Conservation (phyloP, 169 alveolate species). For the Neospora caninum region DNA sequence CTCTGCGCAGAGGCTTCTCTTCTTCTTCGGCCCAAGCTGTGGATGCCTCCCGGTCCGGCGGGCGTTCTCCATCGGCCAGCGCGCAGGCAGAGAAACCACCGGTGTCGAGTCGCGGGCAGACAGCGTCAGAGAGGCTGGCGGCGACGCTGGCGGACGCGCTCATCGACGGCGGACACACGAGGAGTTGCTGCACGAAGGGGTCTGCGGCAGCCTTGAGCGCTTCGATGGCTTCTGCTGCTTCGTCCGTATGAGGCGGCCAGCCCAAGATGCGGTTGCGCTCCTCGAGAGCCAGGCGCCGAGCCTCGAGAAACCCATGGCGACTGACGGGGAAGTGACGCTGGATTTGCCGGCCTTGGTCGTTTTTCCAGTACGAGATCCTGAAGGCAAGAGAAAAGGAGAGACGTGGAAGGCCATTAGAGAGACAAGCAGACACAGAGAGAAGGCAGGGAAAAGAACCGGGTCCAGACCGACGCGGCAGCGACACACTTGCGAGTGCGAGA, state of each 20-base stretch:
- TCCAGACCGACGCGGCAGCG: too few species aligned
- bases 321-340: constrained; percentile 81
- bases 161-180: neutral
- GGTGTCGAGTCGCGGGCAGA: too few species aligned
- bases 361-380: constrained; percentile 81
- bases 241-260: constrained; percentile 62
- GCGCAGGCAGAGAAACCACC: neutral
- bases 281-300: constrained; percentile 77
- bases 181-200: constrained; percentile 23
- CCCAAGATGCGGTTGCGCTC: constrained; percentile 65
- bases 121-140: neutral
- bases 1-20: neutral
- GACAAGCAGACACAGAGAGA: neutral
- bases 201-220: constrained; percentile 43
- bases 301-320: constrained; percentile 75
- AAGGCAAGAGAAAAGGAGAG: neutral
- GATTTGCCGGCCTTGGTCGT: constrained; percentile 76
- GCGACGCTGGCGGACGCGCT: constrained; percentile 2
- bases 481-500: too few species aligned
- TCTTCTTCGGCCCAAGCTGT: neutral
- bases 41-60: neutral
- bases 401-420: neutral
- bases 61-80: neutral
- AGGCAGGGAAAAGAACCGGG: neutral
- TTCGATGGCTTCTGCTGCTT: constrained; percentile 58